These are phyloP conservation scores for Botryotinia globosa DNA, from an alignment of 2,329 filamentous ascomycete species.

Conservation along the genomic window DNA sequence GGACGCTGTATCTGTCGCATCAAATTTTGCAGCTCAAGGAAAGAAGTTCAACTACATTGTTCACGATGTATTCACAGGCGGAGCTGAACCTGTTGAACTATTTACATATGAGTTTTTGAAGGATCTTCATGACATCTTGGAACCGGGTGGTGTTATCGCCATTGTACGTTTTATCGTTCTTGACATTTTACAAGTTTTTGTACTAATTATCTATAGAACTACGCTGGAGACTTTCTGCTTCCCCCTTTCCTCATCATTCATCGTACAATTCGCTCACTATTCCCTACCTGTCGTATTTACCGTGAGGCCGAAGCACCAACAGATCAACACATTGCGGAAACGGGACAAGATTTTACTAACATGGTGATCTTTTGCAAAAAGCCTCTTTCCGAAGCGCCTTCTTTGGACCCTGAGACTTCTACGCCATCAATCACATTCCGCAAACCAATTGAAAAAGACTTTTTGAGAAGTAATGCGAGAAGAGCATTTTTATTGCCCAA, in stretches of 20 bases:
- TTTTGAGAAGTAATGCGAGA: conserved; percentile 68
- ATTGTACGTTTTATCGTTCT: conserved; percentile 58
- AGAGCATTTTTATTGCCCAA: conserved; percentile 68
- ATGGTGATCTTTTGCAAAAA: conserved; percentile 84
- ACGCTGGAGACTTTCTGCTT: conserved; percentile 81
- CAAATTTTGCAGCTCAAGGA: conserved; percentile 42
- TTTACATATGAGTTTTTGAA: conserved; percentile 85
- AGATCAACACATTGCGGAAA: conserved; percentile 46
- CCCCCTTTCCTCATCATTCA: conserved; percentile 75
- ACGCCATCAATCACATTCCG: conserved; percentile 60
- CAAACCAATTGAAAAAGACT: conserved; percentile 60
- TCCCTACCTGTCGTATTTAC: conserved; percentile 88
- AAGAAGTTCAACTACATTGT: conserved; percentile 83
- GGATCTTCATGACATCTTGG: conserved; percentile 68
- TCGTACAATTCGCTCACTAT: conserved; percentile 76
- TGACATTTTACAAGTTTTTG: not conserved
- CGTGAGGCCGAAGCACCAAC: conserved; percentile 65
- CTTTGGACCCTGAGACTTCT: conserved; percentile 5
- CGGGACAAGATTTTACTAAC: conserved; percentile 78
- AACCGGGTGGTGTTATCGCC: conserved; percentile 76
- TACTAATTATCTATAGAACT: conserved; percentile 62
- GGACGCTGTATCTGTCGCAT: conserved; percentile 73
- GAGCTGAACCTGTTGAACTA: conserved; percentile 82
- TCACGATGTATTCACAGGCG: conserved; percentile 96
- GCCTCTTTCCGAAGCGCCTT: not conserved